phyloP scores from a whole-genome alignment of 306 rosid genomes.

The Corylus heterophylla region DNA sequence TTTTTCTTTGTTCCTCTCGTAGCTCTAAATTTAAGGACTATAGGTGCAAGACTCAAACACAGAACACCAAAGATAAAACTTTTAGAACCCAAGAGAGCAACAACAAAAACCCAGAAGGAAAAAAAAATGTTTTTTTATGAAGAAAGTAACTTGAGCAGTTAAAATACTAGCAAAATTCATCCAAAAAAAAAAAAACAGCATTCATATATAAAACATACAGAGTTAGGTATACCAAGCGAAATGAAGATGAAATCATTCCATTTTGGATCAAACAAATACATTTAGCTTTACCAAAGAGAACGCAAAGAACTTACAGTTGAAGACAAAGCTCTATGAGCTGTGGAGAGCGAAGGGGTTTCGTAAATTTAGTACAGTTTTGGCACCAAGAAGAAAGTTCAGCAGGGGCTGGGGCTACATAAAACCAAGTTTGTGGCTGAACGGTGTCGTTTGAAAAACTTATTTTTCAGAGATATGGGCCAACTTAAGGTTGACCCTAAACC shows the following conservation, averaged over 20 bases:
- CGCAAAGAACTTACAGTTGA: slow-evolving; percentile 11
- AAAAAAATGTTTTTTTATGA: background rate
- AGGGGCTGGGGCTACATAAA: background rate
- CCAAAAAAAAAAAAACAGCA: background rate
- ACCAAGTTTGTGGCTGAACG: background rate
- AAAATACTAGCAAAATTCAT: background rate
- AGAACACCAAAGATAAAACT: background rate
- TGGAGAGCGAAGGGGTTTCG: background rate
- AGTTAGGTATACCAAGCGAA: background rate
- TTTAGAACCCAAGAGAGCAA: slow-evolving; percentile 2
- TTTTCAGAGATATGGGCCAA: background rate
- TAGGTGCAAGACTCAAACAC: background rate
- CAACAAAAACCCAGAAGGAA: background rate
- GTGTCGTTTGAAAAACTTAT: background rate
- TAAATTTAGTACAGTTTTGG: background rate
- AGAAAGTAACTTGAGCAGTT: background rate
- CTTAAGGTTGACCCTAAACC: background rate
- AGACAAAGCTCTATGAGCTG: background rate
- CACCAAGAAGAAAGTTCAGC: background rate
- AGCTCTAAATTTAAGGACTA: background rate
- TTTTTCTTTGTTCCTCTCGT: too few relatives aligned
- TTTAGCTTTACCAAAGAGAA: background rate
- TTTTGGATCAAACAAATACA: background rate
- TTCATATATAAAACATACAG: background rate
- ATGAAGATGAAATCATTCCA: background rate